Conservation (phyloP, 176 grass and related monocot species). For the Zizania latifolia region DNA sequence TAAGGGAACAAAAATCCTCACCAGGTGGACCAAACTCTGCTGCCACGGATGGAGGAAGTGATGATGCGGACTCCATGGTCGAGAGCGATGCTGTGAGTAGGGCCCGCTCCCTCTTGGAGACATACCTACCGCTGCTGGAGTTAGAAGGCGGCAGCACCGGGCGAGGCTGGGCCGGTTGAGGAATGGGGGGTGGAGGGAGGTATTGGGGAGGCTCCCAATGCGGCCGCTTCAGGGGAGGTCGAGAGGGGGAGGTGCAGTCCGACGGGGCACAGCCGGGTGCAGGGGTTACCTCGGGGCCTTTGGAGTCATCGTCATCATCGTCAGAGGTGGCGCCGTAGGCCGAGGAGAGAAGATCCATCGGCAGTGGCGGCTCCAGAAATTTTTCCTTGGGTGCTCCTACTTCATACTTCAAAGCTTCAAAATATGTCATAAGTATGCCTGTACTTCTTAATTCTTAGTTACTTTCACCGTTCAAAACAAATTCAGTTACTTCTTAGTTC, state of each 20-base stretch:
- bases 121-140: conserved; percentile 38
- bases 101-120: conserved; percentile 74
- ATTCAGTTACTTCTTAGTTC: no score
- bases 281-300: not conserved
- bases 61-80: not conserved
- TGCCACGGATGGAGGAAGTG: not conserved
- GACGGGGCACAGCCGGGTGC: not conserved
- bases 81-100: conserved; percentile 25
- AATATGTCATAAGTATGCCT: no score
- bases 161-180: not conserved
- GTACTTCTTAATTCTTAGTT: no score
- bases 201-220: not conserved
- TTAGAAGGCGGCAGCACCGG: not conserved
- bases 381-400: no score
- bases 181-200: not conserved
- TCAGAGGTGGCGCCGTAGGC: conserved; percentile 47
- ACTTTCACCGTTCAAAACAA: no score
- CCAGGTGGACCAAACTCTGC: not conserved
- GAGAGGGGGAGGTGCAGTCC: not conserved
- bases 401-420: no score
- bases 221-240: conserved; percentile 29
- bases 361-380: no score
- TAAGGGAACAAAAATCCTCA: not conserved
- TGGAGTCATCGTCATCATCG: conserved; percentile 41
- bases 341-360: conserved; percentile 63